Percentiles rank a stretch among this genome's conserved stretches.
These are phyloP conservation scores for Perilla frutescens DNA, from an alignment of 257 asterid species.

Conservation along the genomic window DNA sequence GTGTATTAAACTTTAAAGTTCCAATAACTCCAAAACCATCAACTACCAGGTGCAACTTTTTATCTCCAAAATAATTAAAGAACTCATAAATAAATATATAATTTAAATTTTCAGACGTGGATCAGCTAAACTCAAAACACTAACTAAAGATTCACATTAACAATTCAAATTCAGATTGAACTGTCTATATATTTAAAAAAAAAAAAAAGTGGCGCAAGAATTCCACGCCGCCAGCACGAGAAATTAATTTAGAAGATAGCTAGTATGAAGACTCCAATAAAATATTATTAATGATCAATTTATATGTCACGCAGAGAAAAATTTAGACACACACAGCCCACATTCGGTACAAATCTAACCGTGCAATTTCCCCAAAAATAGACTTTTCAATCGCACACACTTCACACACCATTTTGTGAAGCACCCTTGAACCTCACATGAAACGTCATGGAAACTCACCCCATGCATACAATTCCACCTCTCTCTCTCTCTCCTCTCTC, in stretches of 20 bases:
- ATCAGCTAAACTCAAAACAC: background rate
- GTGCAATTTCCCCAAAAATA: slow-evolving; percentile 36
- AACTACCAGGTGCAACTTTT: background rate
- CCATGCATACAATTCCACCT: background rate
- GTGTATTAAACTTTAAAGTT: no score
- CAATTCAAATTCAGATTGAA: background rate
- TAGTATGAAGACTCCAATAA: slow-evolving; percentile 8
- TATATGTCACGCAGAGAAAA: background rate
- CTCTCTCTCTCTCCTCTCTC: background rate
- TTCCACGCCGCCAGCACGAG: slow-evolving; percentile 39
- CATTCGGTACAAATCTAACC: slow-evolving; percentile 39
- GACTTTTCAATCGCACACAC: slow-evolving; percentile 52
- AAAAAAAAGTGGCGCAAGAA: slow-evolving; percentile 28
- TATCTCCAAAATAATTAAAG: background rate
- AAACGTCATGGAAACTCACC: slow-evolving; percentile 61
- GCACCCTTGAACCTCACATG: slow-evolving; percentile 59
- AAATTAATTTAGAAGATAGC: background rate
- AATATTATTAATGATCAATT: background rate
- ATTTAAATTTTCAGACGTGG: background rate
- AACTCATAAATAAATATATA: background rate
- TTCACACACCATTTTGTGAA: slow-evolving; percentile 38
- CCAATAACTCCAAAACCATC: background rate
- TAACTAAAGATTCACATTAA: background rate
- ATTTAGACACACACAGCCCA: background rate
- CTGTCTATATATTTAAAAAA: background rate